Evolutionary conservation across 225 moss, liverwort and hornwort genomes (phyloP).

Genomic region (Ulota crispa): DNA sequence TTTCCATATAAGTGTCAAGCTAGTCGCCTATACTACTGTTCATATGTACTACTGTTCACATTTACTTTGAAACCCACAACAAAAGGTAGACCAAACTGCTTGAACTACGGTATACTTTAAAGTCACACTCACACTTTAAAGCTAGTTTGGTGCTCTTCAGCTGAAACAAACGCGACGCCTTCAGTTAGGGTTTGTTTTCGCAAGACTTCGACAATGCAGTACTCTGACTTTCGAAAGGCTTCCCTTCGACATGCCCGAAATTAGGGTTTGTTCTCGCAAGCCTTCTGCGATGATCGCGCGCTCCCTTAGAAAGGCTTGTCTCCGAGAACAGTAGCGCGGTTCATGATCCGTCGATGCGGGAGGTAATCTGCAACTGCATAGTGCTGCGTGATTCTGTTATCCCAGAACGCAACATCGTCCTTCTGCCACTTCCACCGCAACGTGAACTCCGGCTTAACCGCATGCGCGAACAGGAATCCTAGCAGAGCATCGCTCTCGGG

Average conservation of each 20-base stretch:
- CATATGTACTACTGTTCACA: too few relatives aligned
- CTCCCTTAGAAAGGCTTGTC: constrained; percentile 21
- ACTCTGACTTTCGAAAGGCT: too few relatives aligned
- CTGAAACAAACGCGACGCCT: too few relatives aligned
- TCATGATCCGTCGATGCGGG: constrained; percentile 23
- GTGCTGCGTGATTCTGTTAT: constrained; percentile 35
- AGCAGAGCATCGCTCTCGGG: constrained; percentile 36
- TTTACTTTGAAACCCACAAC: too few relatives aligned
- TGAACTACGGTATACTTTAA: too few relatives aligned
- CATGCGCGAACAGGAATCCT: constrained; percentile 22
- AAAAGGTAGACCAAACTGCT: too few relatives aligned
- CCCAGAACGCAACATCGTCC: constrained; percentile 34
- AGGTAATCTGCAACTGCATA: constrained; percentile 37
- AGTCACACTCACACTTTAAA: too few relatives aligned
- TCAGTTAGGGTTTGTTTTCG: background rate
- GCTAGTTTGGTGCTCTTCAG: too few relatives aligned
- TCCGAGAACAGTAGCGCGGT: constrained; percentile 34
- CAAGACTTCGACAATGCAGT: background rate
- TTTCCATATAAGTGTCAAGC: too few relatives aligned
- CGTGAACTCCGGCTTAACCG: constrained; percentile 32
- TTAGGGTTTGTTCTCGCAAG: background rate
- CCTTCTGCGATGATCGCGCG: too few relatives aligned
- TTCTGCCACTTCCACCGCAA: constrained; percentile 40
- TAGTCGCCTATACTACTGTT: too few relatives aligned
- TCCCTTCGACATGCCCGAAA: background rate